phyloP scores from a whole-genome alignment of 2,329 filamentous ascomycete species.

The Nigrospora sphaerica region DNA sequence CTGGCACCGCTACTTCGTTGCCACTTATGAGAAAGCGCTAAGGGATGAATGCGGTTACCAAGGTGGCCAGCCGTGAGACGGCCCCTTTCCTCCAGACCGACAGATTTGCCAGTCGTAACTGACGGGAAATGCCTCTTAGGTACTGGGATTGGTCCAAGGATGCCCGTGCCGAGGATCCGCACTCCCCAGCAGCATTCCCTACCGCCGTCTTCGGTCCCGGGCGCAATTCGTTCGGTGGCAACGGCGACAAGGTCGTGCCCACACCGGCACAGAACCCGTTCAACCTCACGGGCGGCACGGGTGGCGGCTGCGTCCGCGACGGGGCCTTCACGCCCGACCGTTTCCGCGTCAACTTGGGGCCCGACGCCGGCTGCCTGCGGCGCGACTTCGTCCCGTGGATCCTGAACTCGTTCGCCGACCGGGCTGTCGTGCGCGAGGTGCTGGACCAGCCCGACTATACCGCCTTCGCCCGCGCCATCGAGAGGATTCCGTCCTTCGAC shows the following conservation, averaged over 20 bases:
- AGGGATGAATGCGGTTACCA: background rate
- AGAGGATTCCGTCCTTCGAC: background rate
- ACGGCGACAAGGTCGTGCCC: background rate
- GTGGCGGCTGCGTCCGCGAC: background rate
- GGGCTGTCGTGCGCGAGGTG: background rate
- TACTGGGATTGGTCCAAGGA: slow-evolving; percentile 4
- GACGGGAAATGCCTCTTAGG: background rate
- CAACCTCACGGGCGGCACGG: slow-evolving; percentile 1
- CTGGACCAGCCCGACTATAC: background rate
- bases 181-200: background rate
- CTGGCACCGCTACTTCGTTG: background rate
- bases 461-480: background rate
- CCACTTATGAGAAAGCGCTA: background rate
- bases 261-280: background rate
- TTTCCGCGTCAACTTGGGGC: slow-evolving; percentile 1
- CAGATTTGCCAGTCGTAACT: no score
- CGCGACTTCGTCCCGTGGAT: background rate
- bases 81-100: background rate
- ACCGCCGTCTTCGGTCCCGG: background rate
- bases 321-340: slow-evolving; percentile 1
- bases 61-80: background rate
- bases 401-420: slow-evolving; percentile 1
- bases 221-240: background rate
- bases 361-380: background rate
- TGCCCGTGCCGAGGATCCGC: background rate